These are phyloP conservation scores for Astrothelium macrocarpum DNA, from an alignment of 495 filamentous ascomycete species.

Conservation along the genomic window DNA sequence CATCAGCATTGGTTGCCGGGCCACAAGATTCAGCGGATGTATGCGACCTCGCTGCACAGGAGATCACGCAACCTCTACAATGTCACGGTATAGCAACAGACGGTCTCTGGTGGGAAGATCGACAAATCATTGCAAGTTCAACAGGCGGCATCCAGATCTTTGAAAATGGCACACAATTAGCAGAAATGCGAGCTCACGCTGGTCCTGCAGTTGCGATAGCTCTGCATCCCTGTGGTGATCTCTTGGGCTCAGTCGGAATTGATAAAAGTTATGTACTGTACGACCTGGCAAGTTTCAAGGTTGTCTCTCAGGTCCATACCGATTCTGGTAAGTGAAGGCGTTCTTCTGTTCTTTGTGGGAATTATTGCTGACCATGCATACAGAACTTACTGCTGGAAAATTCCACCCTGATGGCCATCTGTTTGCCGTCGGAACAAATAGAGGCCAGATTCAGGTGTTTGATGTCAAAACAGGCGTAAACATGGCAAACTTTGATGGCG, in stretches of 20 bases:
- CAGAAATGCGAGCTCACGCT: constrained; percentile 64
- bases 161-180: constrained; percentile 50
- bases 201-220: constrained; percentile 69
- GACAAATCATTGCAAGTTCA: constrained; percentile 61
- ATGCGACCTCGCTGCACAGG: constrained; percentile 66
- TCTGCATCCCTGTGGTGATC: constrained; percentile 72
- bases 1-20: constrained; percentile 71
- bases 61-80: constrained; percentile 56
- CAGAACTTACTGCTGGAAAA: constrained; percentile 65
- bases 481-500: constrained; percentile 60
- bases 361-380: not conserved
- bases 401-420: constrained; percentile 96
- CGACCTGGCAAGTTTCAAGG: constrained; percentile 57
- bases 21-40: constrained; percentile 65
- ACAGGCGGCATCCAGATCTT: constrained; percentile 74
- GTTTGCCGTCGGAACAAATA: constrained; percentile 68
- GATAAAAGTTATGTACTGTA: constrained; percentile 95
- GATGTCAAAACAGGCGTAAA: constrained; percentile 63
- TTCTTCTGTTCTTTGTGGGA: not conserved
- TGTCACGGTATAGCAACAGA: constrained; percentile 63
- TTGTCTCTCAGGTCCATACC: constrained; percentile 67
- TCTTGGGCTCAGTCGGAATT: constrained; percentile 76
- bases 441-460: constrained; percentile 76
- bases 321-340: constrained; percentile 58
- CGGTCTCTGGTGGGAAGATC: constrained; percentile 64